Percentiles rank a stretch among this genome's conserved stretches.
phyloP scores from a whole-genome alignment of 2,329 filamentous ascomycete species.

The Aureobasidium mangrovei region DNA sequence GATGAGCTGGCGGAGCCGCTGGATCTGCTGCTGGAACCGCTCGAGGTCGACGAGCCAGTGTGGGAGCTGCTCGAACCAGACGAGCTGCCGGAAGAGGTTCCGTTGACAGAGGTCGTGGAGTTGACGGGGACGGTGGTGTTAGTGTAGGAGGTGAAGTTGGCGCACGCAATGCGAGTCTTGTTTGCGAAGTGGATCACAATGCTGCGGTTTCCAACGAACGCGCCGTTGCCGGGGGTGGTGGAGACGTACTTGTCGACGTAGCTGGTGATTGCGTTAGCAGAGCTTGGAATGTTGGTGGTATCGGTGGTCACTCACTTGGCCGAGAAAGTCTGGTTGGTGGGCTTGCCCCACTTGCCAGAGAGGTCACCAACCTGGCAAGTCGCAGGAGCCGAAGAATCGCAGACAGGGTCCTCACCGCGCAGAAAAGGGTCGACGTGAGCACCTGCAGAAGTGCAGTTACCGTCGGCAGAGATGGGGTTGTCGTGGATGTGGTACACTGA shows the following conservation, averaged over 20 bases:
- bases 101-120: slow-evolving; percentile 15
- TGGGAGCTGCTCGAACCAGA: slow-evolving; percentile 4
- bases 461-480: slow-evolving; percentile 48
- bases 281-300: not conserved
- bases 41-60: slow-evolving; percentile 10
- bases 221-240: slow-evolving; percentile 30
- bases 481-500: slow-evolving; percentile 62
- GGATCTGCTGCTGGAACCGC: slow-evolving; percentile 6
- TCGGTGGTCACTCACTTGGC: slow-evolving; percentile 20
- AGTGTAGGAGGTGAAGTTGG: slow-evolving; percentile 18
- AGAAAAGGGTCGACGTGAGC: slow-evolving; percentile 63
- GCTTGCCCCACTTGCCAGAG: slow-evolving; percentile 61
- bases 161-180: slow-evolving; percentile 47
- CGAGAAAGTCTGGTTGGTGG: slow-evolving; percentile 29
- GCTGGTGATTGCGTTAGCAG: slow-evolving; percentile 20
- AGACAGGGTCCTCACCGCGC: slow-evolving; percentile 54
- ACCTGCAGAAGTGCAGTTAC: slow-evolving; percentile 62
- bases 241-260: slow-evolving; percentile 45
- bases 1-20: slow-evolving; percentile 12
- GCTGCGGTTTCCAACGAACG: slow-evolving; percentile 47
- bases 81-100: slow-evolving; percentile 15
- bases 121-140: slow-evolving; percentile 18
- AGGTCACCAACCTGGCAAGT: slow-evolving; percentile 72
- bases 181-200: slow-evolving; percentile 47
- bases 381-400: slow-evolving; percentile 47